A percentile compares a stretch with the other conserved stretches of the same genome.
Evolutionary conservation across 768 basidiomycete species (phyloP).

Genomic region (Boletus subcaerulescens): DNA sequence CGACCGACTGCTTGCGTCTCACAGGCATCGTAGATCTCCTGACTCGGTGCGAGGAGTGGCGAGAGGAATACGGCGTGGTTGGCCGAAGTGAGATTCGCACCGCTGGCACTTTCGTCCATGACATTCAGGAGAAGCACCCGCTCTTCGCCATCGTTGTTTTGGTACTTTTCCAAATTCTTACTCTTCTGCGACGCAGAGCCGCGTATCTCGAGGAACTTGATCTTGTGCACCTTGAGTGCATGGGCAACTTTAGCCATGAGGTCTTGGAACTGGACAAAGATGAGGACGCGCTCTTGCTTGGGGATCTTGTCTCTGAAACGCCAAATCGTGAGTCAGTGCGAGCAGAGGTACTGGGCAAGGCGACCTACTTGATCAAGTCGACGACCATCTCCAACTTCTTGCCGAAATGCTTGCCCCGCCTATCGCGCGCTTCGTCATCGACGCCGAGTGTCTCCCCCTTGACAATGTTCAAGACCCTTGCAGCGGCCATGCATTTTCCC

Average conservation of each 20-base stretch:
- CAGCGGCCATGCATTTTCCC: constrained; percentile 74
- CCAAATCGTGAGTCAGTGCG: background rate
- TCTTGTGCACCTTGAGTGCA: constrained; percentile 67
- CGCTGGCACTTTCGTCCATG: constrained; percentile 94
- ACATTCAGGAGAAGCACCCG: constrained; percentile 85
- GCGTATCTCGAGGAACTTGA: constrained; percentile 78
- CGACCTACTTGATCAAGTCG: constrained; percentile 65
- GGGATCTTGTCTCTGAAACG: constrained; percentile 59
- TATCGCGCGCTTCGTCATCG: constrained; percentile 73
- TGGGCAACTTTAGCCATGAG: constrained; percentile 89
- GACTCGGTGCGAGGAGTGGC: constrained; percentile 76
- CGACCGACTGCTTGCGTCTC: constrained; percentile 84
- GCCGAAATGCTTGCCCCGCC: constrained; percentile 73
- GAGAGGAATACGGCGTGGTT: constrained; percentile 96
- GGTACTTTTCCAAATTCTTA: constrained; percentile 83
- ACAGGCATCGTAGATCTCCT: constrained; percentile 83
- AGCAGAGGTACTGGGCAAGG: background rate
- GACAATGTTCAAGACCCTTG: constrained; percentile 79
- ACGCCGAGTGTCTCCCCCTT: constrained; percentile 74
- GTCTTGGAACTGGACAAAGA: constrained; percentile 97
- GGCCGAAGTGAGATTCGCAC: constrained; percentile 88
- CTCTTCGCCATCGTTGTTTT: constrained; percentile 71
- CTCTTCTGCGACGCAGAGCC: constrained; percentile 76
- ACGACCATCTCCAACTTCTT: constrained; percentile 80
- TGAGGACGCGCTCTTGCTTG: constrained; percentile 75